Evolutionary conservation across 768 basidiomycete genomes (phyloP).

Genomic region (Lactifluus rugatus): DNA sequence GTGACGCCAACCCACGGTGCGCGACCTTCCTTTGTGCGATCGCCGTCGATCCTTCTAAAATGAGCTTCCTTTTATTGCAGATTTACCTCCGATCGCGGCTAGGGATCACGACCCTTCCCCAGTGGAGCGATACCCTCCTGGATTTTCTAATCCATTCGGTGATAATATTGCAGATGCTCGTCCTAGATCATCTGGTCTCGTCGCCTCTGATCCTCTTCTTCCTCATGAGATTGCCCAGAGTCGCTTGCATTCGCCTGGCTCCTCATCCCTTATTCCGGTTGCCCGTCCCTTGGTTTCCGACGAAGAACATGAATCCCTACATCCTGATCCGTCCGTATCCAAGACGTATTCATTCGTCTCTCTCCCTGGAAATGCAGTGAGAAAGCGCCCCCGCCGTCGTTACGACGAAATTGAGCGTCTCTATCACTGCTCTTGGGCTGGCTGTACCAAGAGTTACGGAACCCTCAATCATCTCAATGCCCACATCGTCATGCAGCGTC

Average conservation of each 20-base stretch:
- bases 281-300: constrained; percentile 19
- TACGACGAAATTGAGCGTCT: constrained; percentile 95
- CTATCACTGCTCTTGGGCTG: constrained; percentile 63
- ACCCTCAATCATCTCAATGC: constrained; percentile 97
- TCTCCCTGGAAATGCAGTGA: constrained; percentile 69
- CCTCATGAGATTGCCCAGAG: background rate
- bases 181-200: constrained; percentile 11
- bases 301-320: constrained; percentile 18
- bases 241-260: constrained; percentile 12
- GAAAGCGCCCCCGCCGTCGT: constrained; percentile 73
- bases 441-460: constrained; percentile 74
- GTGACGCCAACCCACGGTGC: constrained; percentile 5
- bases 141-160: constrained; percentile 9
- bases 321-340: constrained; percentile 19
- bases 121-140: constrained; percentile 1
- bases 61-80: background rate
- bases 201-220: constrained; percentile 12
- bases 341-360: constrained; percentile 81
- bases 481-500: constrained; percentile 97
- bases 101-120: constrained; percentile 7
- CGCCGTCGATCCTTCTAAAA: constrained; percentile 16
- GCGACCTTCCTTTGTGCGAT: background rate
- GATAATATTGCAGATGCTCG: constrained; percentile 10
- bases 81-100: constrained; percentile 11
- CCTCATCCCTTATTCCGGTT: constrained; percentile 10